These are phyloP conservation scores for Claviceps digitariae DNA, from an alignment of 2,329 filamentous ascomycete genomes.

Conservation along the genomic window DNA sequence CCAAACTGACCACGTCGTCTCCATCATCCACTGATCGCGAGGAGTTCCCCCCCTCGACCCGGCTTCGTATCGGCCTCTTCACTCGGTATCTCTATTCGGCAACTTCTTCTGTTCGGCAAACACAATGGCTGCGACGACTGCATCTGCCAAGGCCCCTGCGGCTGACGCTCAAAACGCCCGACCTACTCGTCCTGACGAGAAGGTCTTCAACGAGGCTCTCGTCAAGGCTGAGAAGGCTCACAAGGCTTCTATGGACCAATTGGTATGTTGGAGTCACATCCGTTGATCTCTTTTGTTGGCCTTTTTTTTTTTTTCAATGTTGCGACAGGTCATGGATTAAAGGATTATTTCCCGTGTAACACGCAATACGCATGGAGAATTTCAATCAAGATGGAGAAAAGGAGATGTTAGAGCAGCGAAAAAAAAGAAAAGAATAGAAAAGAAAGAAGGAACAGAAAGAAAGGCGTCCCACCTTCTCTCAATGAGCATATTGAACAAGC, in stretches of 20 bases:
- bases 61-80: constrained; percentile 10
- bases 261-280: constrained; percentile 20
- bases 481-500: too few species aligned
- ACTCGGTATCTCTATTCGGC: constrained; percentile 4
- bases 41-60: constrained; percentile 2
- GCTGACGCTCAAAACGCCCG: constrained; percentile 35
- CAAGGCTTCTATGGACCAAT: constrained; percentile 54
- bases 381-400: too few species aligned
- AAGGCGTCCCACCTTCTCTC: too few species aligned
- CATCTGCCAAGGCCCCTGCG: constrained; percentile 29
- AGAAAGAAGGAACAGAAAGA: too few species aligned
- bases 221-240: constrained; percentile 79
- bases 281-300: background rate
- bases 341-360: too few species aligned
- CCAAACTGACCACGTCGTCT: background rate
- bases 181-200: constrained; percentile 80
- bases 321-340: too few species aligned
- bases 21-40: constrained; percentile 2
- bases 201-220: constrained; percentile 65
- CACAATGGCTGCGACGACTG: constrained; percentile 31
- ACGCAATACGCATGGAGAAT: too few species aligned
- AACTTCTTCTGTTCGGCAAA: constrained; percentile 10
- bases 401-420: too few species aligned
- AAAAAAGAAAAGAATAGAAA: too few species aligned
- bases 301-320: background rate